These are phyloP conservation scores for Pseudogymnoascus sp. DNA, from an alignment of 2,329 filamentous ascomycete species.

Conservation along the genomic window DNA sequence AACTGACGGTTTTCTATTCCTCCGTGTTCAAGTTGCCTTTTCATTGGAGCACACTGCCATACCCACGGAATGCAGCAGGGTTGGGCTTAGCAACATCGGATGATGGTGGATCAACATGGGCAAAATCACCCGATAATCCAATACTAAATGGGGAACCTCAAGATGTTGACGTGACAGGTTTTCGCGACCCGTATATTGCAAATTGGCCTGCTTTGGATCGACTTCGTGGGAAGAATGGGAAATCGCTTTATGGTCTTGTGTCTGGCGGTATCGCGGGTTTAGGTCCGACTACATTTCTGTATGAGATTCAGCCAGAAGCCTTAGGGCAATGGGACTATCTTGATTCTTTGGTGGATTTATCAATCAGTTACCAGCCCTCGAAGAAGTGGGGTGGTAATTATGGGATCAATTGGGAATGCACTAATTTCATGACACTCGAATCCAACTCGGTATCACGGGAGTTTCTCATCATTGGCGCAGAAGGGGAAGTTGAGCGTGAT, in stretches of 20 bases:
- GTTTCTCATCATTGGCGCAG: neutral
- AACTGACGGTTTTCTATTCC: slow-evolving; percentile 30
- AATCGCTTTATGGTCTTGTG: slow-evolving; percentile 8
- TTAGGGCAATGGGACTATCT: slow-evolving; percentile 8
- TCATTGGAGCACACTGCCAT: slow-evolving; percentile 30
- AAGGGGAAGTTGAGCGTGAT: slow-evolving; percentile 4
- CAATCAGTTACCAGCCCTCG: neutral
- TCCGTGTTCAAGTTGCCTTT: slow-evolving; percentile 30
- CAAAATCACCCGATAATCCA: slow-evolving; percentile 26
- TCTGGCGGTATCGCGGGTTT: slow-evolving; percentile 7
- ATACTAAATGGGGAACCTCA: slow-evolving; percentile 26
- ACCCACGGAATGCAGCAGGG: slow-evolving; percentile 34
- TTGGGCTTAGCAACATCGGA: slow-evolving; percentile 32
- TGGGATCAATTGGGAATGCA: slow-evolving; percentile 10
- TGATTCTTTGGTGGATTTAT: neutral
- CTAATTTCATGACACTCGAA: slow-evolving; percentile 2
- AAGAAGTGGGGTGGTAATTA: slow-evolving; percentile 7
- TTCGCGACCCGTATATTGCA: slow-evolving; percentile 29
- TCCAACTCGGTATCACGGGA: neutral
- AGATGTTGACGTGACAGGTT: slow-evolving; percentile 25
- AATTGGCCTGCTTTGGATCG: slow-evolving; percentile 25
- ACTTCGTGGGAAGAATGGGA: slow-evolving; percentile 15
- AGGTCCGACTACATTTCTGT: slow-evolving; percentile 8
- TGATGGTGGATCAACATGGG: slow-evolving; percentile 31
- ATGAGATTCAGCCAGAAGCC: neutral